Base-by-base conservation (phyloP, 2,329 filamentous ascomycete species). In the Dothideomycetes sp. region DNA sequence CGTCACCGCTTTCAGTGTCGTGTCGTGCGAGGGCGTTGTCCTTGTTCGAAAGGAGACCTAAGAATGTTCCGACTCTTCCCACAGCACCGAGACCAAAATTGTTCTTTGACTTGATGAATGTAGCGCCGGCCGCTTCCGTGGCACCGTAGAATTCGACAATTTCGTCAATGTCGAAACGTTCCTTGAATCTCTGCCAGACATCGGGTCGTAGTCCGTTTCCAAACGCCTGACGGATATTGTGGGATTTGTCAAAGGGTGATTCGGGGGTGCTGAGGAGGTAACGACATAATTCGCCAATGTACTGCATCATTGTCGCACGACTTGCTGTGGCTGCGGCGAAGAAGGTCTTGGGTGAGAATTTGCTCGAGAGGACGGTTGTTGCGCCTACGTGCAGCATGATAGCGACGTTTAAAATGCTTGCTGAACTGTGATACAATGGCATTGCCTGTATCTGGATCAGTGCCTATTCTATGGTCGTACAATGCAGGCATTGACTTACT, bases 361-460 rank as follows among this genome's bases (percentile, higher is more conserved):
- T 84, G 50, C 76, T 78, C 33, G 83, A 82, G 12, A 94, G 63
- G 18, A 83, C 74, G 37, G 88, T 65, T 0, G 85, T 83, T 25
- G 70, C 72, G 29, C 80, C 81, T 1, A 64, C 61, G 40, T 71
- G 58, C 23, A 91, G 56, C 0, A 84, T 88, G 2, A 83, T 71
- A 6, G 54, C 52, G 43, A 88, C 74, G 17, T 80, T 84, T 30
- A 94, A 69, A 5, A 91, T 51, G 4, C 76, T 66, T 10, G 83
- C 87, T 0, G 86, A 85, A 28, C 82, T 81, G 64, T 94, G 87
- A 56, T 94, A 94, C 5, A 94, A 69, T 0, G 87, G 87, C 84
- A 94, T 93, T 43, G 80, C 80, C 42, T 39, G 11, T 1, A 9
- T 9, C 7, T 10, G 1, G 24, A 16, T 36, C 22, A 35, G 10